Conservation (phyloP, 371 early-diverging fungal genomes). For the Batkoa obscura region DNA sequence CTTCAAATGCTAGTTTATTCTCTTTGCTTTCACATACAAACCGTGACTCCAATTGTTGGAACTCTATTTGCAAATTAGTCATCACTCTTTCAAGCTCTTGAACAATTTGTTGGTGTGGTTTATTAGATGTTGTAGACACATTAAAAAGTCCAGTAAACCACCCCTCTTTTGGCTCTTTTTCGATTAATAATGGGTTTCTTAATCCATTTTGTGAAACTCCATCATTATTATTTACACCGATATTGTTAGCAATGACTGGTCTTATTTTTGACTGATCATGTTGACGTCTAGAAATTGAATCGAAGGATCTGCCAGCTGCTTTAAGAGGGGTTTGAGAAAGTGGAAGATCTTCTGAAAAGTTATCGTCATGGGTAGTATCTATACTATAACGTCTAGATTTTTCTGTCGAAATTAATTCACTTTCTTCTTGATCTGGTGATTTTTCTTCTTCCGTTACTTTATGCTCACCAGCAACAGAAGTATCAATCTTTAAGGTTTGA, state of each 20-base stretch:
- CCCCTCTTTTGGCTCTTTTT: slow-evolving; percentile 1
- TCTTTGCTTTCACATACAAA: not conserved
- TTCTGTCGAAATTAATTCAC: not conserved
- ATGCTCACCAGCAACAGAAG: not conserved
- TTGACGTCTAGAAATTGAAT: slow-evolving; percentile 1
- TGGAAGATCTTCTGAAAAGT: slow-evolving; percentile 1
- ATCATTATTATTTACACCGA: no score
- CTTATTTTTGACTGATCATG: not conserved
- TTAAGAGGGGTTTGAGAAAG: slow-evolving; percentile 3
- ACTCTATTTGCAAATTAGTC: not conserved
- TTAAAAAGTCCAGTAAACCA: slow-evolving; percentile 7
- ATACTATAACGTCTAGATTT: slow-evolving; percentile 1
- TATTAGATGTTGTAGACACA: slow-evolving; percentile 1
- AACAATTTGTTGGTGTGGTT: slow-evolving; percentile 6
- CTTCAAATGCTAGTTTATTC: slow-evolving; percentile 5
- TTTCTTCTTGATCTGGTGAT: not conserved
- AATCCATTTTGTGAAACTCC: no score
- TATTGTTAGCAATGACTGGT: slow-evolving; percentile 3
- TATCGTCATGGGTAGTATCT: not conserved
- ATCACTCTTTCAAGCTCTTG: slow-evolving; percentile 6
- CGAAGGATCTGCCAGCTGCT: slow-evolving; percentile 5
- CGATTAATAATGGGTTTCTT: no score
- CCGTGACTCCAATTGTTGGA: not conserved
- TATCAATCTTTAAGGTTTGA: not conserved
- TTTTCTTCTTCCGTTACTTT: no score